These are phyloP conservation scores for Epichloe scottii DNA, from an alignment of 2,329 filamentous ascomycete genomes.

Conservation along the genomic window DNA sequence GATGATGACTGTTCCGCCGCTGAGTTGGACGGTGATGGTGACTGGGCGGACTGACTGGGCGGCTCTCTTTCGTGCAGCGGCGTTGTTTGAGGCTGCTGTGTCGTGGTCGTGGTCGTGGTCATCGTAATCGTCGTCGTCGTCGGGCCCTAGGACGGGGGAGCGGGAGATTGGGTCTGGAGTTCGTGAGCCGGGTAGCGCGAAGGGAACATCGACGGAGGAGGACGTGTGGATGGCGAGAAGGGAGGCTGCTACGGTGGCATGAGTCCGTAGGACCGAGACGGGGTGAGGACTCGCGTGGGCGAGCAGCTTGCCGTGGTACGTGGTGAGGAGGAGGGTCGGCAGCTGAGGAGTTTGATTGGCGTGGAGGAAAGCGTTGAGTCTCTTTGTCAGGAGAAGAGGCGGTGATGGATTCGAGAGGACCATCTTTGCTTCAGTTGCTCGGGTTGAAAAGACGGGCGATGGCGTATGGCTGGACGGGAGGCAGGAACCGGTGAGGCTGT, in stretches of 20 bases:
- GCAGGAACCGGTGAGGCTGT: too few relatives aligned
- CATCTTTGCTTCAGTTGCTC: slow-evolving; percentile 13
- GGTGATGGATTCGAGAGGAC: slow-evolving; percentile 31
- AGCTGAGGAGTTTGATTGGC: slow-evolving; percentile 44
- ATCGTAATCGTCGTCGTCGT: slow-evolving; percentile 16
- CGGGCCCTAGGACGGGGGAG: slow-evolving; percentile 13
- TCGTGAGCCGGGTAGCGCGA: slow-evolving; percentile 27
- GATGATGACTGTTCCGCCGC: slow-evolving; percentile 46
- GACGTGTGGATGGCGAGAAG: slow-evolving; percentile 46
- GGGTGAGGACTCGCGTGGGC: slow-evolving; percentile 45
- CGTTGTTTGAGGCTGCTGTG: slow-evolving; percentile 1
- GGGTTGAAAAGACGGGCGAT: too few relatives aligned
- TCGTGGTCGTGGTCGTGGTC: slow-evolving; percentile 3
- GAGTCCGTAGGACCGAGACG: slow-evolving; percentile 45
- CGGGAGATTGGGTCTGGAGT: slow-evolving; percentile 14
- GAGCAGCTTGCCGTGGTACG: slow-evolving; percentile 49
- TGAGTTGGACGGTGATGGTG: slow-evolving; percentile 46
- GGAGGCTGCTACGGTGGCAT: slow-evolving; percentile 51
- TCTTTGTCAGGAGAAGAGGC: slow-evolving; percentile 52
- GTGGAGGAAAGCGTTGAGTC: slow-evolving; percentile 48
- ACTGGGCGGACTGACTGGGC: slow-evolving; percentile 20
- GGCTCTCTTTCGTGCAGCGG: slow-evolving; percentile 1
- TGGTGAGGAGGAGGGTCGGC: slow-evolving; percentile 47
- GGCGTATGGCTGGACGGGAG: too few relatives aligned
- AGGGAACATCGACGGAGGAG: slow-evolving; percentile 27